phyloP scores from a whole-genome alignment of 192 early-diverging fungal species.

The Coemansia umbellata region DNA sequence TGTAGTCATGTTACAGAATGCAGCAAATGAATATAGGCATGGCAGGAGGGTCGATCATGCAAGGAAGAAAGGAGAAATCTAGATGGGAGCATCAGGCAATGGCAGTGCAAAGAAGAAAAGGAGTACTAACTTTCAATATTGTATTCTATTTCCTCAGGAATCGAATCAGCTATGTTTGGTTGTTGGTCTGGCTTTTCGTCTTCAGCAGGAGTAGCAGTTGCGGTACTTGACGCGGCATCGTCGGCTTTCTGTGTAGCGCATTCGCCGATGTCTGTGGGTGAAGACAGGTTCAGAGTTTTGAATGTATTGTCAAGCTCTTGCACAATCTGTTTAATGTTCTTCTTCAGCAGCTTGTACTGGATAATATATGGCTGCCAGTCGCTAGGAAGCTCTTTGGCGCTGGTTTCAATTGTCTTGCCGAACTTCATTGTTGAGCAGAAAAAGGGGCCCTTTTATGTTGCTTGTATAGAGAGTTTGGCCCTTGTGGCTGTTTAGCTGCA shows the following conservation, averaged over 20 bases:
- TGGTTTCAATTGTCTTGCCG: conserved; percentile 63
- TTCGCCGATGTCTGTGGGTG: conserved; percentile 8
- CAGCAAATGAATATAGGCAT: too few species aligned
- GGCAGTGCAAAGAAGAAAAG: neutral
- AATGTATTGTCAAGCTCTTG: conserved; percentile 59
- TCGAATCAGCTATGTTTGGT: too few species aligned
- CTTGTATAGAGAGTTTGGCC: too few species aligned
- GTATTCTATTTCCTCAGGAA: conserved; percentile 32
- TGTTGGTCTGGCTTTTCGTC: too few species aligned
- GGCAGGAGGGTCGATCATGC: neutral
- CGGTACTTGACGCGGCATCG: neutral
- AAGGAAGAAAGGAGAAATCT: neutral
- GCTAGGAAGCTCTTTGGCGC: conserved; percentile 62
- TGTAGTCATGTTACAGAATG: too few species aligned
- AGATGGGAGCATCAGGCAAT: neutral
- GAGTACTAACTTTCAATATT: conserved; percentile 42
- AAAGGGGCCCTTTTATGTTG: too few species aligned
- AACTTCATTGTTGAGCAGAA: conserved; percentile 73
- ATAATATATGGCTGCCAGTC: conserved; percentile 73
- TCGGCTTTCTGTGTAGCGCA: neutral
- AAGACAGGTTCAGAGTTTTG: conserved; percentile 22
- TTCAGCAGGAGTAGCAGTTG: too few species aligned
- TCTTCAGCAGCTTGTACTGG: conserved; percentile 72
- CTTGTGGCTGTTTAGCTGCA: too few species aligned
- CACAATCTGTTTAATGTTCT: conserved; percentile 66